Evolutionary conservation across 257 asterid genomes (phyloP), one percentile per base, ranked within the genome.

Genomic region (Eucommia ulmoides): DNA sequence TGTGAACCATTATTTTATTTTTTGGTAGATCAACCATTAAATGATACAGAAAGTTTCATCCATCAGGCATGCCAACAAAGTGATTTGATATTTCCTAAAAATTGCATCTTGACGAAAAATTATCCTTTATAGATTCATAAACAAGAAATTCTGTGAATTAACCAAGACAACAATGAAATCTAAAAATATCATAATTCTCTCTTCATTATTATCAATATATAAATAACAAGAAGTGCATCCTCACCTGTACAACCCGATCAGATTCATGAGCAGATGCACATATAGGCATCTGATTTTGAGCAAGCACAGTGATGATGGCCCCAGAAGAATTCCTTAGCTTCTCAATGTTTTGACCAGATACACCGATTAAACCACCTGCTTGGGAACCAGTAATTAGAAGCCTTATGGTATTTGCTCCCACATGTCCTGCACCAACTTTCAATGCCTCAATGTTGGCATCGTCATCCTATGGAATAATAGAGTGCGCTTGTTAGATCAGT

Each of bases 231-330:
- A 1, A 42, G 20, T 8, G 20, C 22, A 10, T 14, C 51, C 74
- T 55, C 53, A 91, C 99, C 95, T 91, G 97, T 25, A 83, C 95
- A 61, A 86, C 89, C 63, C 95, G 84, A 65, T 83, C 99, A 41
- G 97, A 77, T 68, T 91, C 99, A 56, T 83, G 88, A 17, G 89
- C 88, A 33, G 97, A 81, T 41, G 99, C 99, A 77, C 94, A 86
- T 21, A 92, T 78, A 59, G 98, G 94, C 64, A 91, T 51, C 74
- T 91, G 96, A 61, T 70, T 81, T 56, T 87, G 93, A 59, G 94
- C 77, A 63, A 77, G 89, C 76, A 91, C 83, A n/a, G 83, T 64
- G 56, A 91, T 74, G 44, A 70, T 65, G 51, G 95, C 94, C 55
- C 89, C 97, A 1, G 97, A 83, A 24, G 82, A 64, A 68, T 65